These are phyloP conservation scores for Phytopythium montanum DNA, from an alignment of 352 stramenopile species.

Conservation along the genomic window DNA sequence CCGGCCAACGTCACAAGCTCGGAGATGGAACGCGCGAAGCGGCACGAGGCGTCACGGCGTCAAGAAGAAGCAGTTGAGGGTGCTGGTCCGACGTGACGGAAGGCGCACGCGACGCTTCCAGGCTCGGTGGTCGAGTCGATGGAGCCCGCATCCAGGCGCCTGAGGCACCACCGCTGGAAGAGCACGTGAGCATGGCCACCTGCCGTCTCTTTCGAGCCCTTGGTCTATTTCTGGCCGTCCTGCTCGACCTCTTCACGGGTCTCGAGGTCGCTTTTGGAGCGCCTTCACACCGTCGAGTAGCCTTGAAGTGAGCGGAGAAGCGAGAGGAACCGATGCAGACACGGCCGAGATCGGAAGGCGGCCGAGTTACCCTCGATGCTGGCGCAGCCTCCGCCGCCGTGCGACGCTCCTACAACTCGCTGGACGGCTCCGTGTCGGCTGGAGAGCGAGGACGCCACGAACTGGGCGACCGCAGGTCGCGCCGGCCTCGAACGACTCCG, in stretches of 20 bases:
- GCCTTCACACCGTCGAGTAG: background rate
- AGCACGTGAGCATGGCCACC: background rate
- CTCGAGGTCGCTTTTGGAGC: no score
- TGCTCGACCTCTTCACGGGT: background rate
- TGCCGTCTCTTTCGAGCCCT: background rate
- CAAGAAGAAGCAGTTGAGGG: background rate
- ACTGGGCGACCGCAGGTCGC: background rate
- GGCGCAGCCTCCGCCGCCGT: background rate
- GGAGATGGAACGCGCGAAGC: background rate
- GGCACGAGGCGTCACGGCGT: background rate
- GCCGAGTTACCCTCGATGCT: background rate
- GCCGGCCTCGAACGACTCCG: background rate
- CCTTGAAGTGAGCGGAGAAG: background rate
- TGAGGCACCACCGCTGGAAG: background rate
- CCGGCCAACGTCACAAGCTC: background rate
- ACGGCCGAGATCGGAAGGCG: slow-evolving; percentile 2
- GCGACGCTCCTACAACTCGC: slow-evolving; percentile 1
- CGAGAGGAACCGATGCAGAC: background rate
- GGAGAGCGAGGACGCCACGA: background rate
- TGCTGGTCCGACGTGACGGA: background rate
- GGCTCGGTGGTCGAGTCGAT: background rate
- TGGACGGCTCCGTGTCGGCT: background rate
- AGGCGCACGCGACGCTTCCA: background rate
- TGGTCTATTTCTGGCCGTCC: background rate
- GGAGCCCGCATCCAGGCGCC: no score